A percentile compares a stretch with the other conserved stretches of the same genome.
These are phyloP conservation scores for Pseudozyma pruni DNA, from an alignment of 1,284 basidiomycete genomes.

Conservation along the genomic window DNA sequence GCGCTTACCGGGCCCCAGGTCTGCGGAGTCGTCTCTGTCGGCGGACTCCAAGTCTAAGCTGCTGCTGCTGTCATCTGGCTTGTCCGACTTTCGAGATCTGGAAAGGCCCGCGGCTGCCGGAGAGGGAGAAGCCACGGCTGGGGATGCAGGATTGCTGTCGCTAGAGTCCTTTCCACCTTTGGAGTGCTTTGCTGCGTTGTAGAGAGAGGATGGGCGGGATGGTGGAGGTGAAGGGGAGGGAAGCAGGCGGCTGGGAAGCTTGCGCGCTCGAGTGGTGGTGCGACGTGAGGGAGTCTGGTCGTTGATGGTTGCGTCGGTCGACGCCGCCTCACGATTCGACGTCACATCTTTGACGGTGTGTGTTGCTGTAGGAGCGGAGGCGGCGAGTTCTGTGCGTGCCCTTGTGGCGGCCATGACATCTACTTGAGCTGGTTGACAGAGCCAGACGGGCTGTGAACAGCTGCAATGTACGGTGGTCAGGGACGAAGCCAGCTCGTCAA, in stretches of 20 bases:
- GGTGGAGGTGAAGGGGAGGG: conserved; percentile 48
- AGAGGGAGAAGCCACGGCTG: conserved; percentile 4
- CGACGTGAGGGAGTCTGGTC: conserved; percentile 41
- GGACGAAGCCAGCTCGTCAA: conserved; percentile 5
- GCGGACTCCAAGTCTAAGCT: conserved; percentile 11
- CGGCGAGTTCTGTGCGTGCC: conserved; percentile 41
- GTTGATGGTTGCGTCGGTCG: conserved; percentile 12
- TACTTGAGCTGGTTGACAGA: not conserved
- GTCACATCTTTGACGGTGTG: conserved; percentile 25
- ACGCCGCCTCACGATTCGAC: conserved; percentile 1
- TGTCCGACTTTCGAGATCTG: conserved; percentile 18
- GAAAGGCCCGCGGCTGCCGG: not conserved
- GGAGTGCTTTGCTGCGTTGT: conserved; percentile 27
- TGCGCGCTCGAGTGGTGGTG: conserved; percentile 48
- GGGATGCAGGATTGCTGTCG: conserved; percentile 2
- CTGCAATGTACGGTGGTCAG: not conserved
- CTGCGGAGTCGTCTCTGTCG: conserved; percentile 26
- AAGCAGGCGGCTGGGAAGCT: conserved; percentile 50
- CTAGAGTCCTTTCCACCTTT: conserved; percentile 29
- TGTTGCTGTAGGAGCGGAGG: conserved; percentile 17
- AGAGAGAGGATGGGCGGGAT: conserved; percentile 33
- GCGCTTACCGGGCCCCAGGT: conserved; percentile 49
- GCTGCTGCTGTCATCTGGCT: conserved; percentile 14
- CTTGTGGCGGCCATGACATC: conserved; percentile 52
- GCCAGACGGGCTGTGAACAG: not conserved